These are phyloP conservation scores for Cladorrhinum sp. DNA, from an alignment of 2,329 filamentous ascomycete species.

Conservation along the genomic window DNA sequence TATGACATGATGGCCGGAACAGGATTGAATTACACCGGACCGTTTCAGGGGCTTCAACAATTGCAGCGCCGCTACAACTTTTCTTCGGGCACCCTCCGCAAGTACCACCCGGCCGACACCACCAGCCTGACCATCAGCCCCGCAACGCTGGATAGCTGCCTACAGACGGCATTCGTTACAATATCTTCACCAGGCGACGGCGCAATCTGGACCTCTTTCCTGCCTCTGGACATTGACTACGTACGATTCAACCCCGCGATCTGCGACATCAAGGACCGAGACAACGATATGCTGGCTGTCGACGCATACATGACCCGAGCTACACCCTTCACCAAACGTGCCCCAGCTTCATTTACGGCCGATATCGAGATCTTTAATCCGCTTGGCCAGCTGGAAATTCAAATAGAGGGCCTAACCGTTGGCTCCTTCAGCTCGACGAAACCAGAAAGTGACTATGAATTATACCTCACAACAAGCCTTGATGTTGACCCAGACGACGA, in stretches of 20 bases:
- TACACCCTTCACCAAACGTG: conserved; percentile 24
- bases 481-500: conserved; percentile 42
- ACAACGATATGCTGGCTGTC: conserved; percentile 26
- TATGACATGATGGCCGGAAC: conserved; percentile 41
- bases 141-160: conserved; percentile 41
- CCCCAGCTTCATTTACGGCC: conserved; percentile 33
- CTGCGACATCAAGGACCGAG: conserved; percentile 19
- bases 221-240: conserved; percentile 36
- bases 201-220: conserved; percentile 42
- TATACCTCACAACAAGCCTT: conserved; percentile 36
- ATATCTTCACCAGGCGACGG: conserved; percentile 41
- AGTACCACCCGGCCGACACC: conserved; percentile 36
- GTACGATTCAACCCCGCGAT: conserved; percentile 38
- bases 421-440: conserved; percentile 32
- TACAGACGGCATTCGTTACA: conserved; percentile 42
- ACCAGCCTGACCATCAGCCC: conserved; percentile 38
- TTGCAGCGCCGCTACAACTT: conserved; percentile 38
- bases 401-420: conserved; percentile 35
- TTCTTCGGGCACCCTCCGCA: conserved; percentile 33
- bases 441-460: conserved; percentile 34
- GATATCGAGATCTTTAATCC: conserved; percentile 38
- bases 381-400: conserved; percentile 32
- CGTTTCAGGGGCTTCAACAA: conserved; percentile 36
- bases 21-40: conserved; percentile 39
- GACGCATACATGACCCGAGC: conserved; percentile 34